Evolutionary conservation across 371 early-diverging fungal genomes (phyloP).

Genomic region (Synchytrium microbalum): DNA sequence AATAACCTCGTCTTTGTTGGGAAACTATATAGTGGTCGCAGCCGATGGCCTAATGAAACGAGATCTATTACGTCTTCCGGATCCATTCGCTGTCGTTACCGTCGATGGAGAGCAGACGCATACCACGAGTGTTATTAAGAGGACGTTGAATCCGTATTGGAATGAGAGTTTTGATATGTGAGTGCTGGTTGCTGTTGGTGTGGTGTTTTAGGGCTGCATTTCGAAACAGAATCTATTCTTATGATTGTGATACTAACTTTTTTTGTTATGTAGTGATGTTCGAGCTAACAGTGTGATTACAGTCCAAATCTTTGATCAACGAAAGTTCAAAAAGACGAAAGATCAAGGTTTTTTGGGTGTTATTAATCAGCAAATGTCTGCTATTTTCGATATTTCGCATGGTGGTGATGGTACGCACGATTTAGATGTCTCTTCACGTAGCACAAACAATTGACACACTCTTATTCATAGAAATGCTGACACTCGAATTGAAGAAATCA

Average conservation of each 20-base stretch:
- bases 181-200: conserved; percentile 39
- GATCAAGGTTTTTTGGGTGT: conserved; percentile 93
- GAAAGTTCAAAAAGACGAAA: conserved; percentile 81
- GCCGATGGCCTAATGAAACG: conserved; percentile 86
- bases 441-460: no score
- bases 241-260: no score
- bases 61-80: conserved; percentile 81
- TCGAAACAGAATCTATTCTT: no score
- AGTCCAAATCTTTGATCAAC: conserved; percentile 93
- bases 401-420: conserved; percentile 31
- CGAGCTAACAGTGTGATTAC: conserved; percentile 70
- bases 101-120: conserved; percentile 80
- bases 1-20: no score
- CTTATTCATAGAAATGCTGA: conserved; percentile 68
- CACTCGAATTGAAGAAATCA: conserved; percentile 74
- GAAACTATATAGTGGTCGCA: conserved; percentile 70
- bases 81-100: conserved; percentile 86
- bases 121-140: conserved; percentile 66
- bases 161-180: conserved; percentile 52
- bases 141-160: conserved; percentile 75
- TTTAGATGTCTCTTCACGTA: not conserved
- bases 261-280: conserved; percentile 46
- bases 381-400: conserved; percentile 55
- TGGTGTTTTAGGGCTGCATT: conserved; percentile 26
- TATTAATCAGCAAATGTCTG: conserved; percentile 73